Evolutionary conservation across 164 flowering plant genomes (phyloP).

Genomic region (Stephania cephalantha): DNA sequence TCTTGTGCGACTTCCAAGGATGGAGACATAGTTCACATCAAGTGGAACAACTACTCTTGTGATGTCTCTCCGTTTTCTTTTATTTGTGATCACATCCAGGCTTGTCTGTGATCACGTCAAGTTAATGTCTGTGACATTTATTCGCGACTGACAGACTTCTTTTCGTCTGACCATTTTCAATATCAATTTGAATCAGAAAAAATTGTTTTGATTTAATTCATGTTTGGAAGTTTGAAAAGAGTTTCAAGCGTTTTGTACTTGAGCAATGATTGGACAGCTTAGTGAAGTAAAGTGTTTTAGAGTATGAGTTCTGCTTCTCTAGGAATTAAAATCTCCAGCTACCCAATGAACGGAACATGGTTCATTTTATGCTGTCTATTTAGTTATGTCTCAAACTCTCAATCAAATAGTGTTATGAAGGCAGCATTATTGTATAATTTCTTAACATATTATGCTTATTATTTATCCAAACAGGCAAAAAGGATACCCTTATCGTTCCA

Average conservation of each 20-base stretch:
- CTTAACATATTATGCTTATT: background rate
- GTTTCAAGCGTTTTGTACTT: background rate
- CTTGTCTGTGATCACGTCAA: background rate
- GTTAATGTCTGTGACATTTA: background rate
- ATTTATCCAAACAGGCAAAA: conserved; percentile 59
- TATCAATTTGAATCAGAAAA: background rate
- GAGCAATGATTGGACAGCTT: background rate
- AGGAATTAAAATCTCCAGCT: background rate
- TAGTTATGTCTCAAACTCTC: background rate
- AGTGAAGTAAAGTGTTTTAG: background rate
- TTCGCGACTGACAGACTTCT: no score
- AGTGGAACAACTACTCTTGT: background rate
- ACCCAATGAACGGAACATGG: background rate
- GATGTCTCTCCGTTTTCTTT: background rate
- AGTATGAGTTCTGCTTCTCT: background rate
- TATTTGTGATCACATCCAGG: background rate
- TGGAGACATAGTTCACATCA: background rate
- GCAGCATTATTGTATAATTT: background rate
- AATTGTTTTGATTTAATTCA: background rate
- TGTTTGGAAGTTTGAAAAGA: background rate
- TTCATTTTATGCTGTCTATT: background rate
- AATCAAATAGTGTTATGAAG: background rate
- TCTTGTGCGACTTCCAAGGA: background rate
- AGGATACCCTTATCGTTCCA: conserved; percentile 56
- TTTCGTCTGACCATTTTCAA: background rate